Conservation (phyloP, 164 flowering plant genomes). For the Buxus sempervirens region DNA sequence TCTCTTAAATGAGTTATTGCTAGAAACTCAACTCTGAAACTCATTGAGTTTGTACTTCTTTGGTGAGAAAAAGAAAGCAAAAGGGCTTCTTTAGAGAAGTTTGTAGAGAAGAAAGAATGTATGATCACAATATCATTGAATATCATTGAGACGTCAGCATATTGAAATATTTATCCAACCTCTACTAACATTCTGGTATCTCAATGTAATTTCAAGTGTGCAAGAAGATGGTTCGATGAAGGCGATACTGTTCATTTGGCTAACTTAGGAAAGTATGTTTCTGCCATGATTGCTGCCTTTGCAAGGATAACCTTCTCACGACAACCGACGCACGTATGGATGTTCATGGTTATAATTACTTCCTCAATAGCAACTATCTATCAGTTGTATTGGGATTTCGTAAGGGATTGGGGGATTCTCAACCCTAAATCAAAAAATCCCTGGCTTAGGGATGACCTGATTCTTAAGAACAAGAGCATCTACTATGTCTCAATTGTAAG, state of each 20-base stretch:
- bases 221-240: constrained; percentile 90
- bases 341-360: constrained; percentile 54
- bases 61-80: too few relatives aligned
- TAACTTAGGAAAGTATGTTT: constrained; percentile 95
- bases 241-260: constrained; percentile 57
- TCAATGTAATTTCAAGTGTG: constrained; percentile 53
- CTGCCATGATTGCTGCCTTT: constrained; percentile 98
- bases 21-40: too few relatives aligned
- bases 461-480: constrained; percentile 67
- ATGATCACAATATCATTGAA: too few relatives aligned
- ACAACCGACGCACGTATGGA: constrained; percentile 49
- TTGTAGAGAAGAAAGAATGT: too few relatives aligned
- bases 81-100: too few relatives aligned
- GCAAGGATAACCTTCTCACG: constrained; percentile 67
- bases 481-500: constrained; percentile 86
- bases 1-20: too few relatives aligned
- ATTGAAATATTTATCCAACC: neutral
- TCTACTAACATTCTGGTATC: neutral
- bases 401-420: constrained; percentile 89
- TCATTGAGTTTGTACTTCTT: too few relatives aligned
- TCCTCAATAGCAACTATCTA: constrained; percentile 76
- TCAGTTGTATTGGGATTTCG: constrained; percentile 96
- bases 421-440: constrained; percentile 61
- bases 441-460: constrained; percentile 82
- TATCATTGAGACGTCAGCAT: too few relatives aligned